Base-by-base conservation (phyloP, 352 stramenopile species). In the Phytophthora multivora region DNA sequence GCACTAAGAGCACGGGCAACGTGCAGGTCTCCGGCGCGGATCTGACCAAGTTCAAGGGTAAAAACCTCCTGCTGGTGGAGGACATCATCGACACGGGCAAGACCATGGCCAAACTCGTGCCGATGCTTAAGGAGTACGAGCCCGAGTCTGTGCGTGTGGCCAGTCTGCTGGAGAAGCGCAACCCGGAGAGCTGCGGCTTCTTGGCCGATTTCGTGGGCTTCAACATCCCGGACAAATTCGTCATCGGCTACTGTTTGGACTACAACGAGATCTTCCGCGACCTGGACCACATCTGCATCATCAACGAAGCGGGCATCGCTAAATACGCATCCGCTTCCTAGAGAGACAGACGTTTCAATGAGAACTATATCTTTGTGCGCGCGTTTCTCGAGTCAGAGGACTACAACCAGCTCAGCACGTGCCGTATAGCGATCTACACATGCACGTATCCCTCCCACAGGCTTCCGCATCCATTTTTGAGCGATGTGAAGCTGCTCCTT, bases 1-100 rank as follows among this genome's bases (percentile, higher is more conserved):
- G 96, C 41, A 93, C 84, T 12, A 70, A 93, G 53, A 96, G 87
- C 42, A 97, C 88, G 21, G 95, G 95, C 59, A 93, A 96, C 50
- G 89, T 98, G 19, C 77, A 97, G 64, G 93, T 98, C 54, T 92
- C 80, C 8, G 90, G 89, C 19, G 85, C 83, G 5, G 90, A 97
- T 59, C 63, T 90, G 45, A 40, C 84, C 47, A 93, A 97, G 56
- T 92, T 97, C 64, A 83, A 89, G 61, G 89, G 80, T 46, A 95
- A 93, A 64, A 75, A 98, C 65, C 77, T 99, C 47, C 71, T 99
- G 39, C 72, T 99, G 7, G 90, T 99, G 6, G 97, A 99, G 74
- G 97, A 99, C 75, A 99, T 99, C 71, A 95, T 99, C 57, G 97
- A 99, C 80, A 98, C 97, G 49, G 96, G 96, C 72, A 91, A 85